Base-by-base conservation (phyloP, 371 early-diverging fungal genomes). In the Mortierella sp. region DNA sequence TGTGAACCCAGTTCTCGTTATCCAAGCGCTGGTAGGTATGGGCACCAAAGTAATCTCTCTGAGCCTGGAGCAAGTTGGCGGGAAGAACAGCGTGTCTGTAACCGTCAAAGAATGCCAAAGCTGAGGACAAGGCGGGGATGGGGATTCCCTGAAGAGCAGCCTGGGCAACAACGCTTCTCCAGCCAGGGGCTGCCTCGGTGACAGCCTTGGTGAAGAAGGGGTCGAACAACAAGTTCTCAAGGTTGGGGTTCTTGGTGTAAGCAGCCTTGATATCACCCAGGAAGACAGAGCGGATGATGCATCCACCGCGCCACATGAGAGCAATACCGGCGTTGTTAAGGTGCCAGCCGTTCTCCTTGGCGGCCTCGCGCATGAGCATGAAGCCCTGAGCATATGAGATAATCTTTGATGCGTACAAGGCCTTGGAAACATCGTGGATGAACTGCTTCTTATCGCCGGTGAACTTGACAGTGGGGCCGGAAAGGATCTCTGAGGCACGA, bases 341-440 rank as follows among this genome's bases (percentile, higher is more conserved):
- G 86, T 97, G 88, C 99, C 99, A 99, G 72, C 87, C 88, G 86
- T 95, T 89, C 72, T 92, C 92, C 84, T 93, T 91, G 84, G 96
- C 96, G 66, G 97, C 97, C 86, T 96, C 96, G 72, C 96, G 95
- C 89, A 99, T 92, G 83, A 98, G 89, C 96, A 97, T 98, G 89
- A 99, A 98, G 57, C 99, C 99, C 89, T 99, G 99, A 59, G 98
- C 96, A 82, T 99, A 99, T 40, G 98, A 97, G 69, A 98, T 94
- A 81, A 97, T 95, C 94, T 97, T 97, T 86, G 98, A 91, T 34
- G 98, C 96, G 79, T 97, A 97, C 77, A 99, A 90, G 57, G 97
- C 98, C 84, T 95, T 91, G 70, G 94, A 93, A 67, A 98, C 89
- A 83, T 97, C 93, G 68, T 94, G 92, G 74, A 97, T 76, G 84